These are phyloP conservation scores for Plasmodium coatneyi DNA, from an alignment of 169 alveolate species.

Conservation along the genomic window DNA sequence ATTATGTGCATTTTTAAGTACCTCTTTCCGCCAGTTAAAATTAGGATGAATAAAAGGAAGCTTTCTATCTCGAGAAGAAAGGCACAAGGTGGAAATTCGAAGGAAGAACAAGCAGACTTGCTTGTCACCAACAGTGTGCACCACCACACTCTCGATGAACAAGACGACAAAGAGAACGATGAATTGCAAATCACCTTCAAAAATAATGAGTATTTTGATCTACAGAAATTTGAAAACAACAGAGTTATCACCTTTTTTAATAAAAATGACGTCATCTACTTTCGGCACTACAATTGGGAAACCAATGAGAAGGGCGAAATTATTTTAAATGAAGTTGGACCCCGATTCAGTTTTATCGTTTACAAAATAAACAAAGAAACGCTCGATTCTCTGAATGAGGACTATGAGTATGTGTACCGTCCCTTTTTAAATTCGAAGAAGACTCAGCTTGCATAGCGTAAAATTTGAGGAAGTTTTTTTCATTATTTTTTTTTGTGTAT, in stretches of 20 bases:
- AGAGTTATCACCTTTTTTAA: slow-evolving; percentile 94
- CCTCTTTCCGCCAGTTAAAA: slow-evolving; percentile 92
- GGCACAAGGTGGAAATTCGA: not conserved
- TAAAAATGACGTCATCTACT: slow-evolving; percentile 92
- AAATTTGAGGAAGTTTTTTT: not conserved
- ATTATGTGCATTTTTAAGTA: slow-evolving; percentile 92
- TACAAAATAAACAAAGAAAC: slow-evolving; percentile 97
- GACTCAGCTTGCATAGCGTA: slow-evolving; percentile 77
- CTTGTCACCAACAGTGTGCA: not conserved
- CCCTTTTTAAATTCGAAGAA: slow-evolving; percentile 97
- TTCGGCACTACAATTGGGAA: slow-evolving; percentile 94
- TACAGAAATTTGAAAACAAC: slow-evolving; percentile 86
- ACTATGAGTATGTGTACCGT: slow-evolving; percentile 97
- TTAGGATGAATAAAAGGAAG: slow-evolving; percentile 74
- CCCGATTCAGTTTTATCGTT: slow-evolving; percentile 95
- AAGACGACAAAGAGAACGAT: slow-evolving; percentile 10
- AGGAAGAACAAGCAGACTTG: not conserved
- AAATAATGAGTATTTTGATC: slow-evolving; percentile 33
- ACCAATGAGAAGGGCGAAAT: slow-evolving; percentile 88
- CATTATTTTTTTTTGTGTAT: not conserved
- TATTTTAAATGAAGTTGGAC: slow-evolving; percentile 94
- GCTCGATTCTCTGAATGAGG: slow-evolving; percentile 96
- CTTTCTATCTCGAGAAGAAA: not conserved
- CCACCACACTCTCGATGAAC: not conserved
- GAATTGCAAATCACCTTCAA: slow-evolving; percentile 32